Percentiles rank a stretch among this genome's conserved stretches.
phyloP scores from a whole-genome alignment of 495 filamentous ascomycete species.

The Alectoria sarmentosa region DNA sequence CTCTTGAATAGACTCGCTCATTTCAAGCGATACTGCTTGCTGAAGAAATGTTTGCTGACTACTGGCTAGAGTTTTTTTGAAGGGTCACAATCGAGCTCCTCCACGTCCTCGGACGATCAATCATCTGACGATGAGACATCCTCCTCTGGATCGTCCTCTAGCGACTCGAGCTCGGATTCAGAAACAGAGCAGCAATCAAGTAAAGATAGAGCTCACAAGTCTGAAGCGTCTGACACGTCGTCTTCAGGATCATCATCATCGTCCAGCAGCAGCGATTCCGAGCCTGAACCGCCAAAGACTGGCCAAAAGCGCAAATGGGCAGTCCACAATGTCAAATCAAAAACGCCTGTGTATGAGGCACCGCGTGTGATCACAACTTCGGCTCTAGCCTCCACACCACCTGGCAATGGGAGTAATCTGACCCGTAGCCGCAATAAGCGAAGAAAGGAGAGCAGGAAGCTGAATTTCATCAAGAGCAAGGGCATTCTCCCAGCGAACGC shows the following conservation, averaged over 20 bases:
- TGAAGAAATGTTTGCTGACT: not conserved
- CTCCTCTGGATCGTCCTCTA: constrained; percentile 25
- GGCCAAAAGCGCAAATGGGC: constrained; percentile 3
- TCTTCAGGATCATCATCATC: constrained; percentile 15
- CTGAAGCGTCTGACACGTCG: constrained; percentile 7
- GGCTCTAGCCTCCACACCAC: constrained; percentile 10
- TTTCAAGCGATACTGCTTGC: not conserved
- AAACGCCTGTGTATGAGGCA: not conserved
- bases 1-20: not conserved
- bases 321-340: not conserved
- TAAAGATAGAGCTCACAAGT: not conserved
- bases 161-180: constrained; percentile 25
- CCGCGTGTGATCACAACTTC: constrained; percentile 8
- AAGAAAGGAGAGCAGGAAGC: constrained; percentile 39
- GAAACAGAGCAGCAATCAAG: constrained; percentile 20
- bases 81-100: constrained; percentile 20
- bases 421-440: constrained; percentile 52
- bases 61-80: constrained; percentile 8
- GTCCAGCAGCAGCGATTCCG: constrained; percentile 26
- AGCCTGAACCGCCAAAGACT: constrained; percentile 23
- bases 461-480: constrained; percentile 44
- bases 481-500: constrained; percentile 43
- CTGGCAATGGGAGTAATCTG: constrained; percentile 35
- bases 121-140: constrained; percentile 28
- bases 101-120: constrained; percentile 28